Evolutionary conservation across 23 red algal species (phyloP).

Genomic region (Gracilariopsis chorda): DNA sequence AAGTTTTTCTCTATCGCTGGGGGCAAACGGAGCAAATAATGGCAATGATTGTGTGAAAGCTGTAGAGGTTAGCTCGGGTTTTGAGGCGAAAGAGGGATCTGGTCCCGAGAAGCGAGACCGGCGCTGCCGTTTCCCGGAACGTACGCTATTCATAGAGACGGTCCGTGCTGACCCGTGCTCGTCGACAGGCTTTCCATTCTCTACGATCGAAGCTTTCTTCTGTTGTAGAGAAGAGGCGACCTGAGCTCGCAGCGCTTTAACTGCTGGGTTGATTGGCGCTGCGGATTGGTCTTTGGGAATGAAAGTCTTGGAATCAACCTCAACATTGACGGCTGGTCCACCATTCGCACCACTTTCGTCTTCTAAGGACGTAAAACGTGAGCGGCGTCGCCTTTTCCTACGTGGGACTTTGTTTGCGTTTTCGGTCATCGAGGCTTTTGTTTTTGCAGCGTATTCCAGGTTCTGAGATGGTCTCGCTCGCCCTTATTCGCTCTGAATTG

Average conservation of each 20-base stretch:
- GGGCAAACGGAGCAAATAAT: neutral
- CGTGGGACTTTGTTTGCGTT: neutral
- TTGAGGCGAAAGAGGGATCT: neutral
- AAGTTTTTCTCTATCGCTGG: neutral
- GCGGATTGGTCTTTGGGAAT: neutral
- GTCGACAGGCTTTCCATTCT: neutral
- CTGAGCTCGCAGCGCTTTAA: neutral
- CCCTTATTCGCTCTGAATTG: too few species aligned
- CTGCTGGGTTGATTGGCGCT: neutral
- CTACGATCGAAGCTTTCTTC: too few species aligned
- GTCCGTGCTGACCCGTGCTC: neutral
- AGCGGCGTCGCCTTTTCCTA: slow-evolving; percentile 1
- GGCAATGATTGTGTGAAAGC: neutral
- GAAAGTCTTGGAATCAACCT: neutral
- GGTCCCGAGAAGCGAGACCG: neutral
- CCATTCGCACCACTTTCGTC: neutral
- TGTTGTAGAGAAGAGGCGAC: neutral
- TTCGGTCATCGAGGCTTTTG: slow-evolving; percentile 21
- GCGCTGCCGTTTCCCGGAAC: neutral
- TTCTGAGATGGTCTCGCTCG: too few species aligned
- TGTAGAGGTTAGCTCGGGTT: neutral
- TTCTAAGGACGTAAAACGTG: slow-evolving; percentile 11
- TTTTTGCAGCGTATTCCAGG: too few species aligned
- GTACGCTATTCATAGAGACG: neutral
- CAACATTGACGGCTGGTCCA: neutral